These are phyloP conservation scores for Rubroboletus pulcherrimus DNA, from an alignment of 768 basidiomycete species.

Conservation along the genomic window DNA sequence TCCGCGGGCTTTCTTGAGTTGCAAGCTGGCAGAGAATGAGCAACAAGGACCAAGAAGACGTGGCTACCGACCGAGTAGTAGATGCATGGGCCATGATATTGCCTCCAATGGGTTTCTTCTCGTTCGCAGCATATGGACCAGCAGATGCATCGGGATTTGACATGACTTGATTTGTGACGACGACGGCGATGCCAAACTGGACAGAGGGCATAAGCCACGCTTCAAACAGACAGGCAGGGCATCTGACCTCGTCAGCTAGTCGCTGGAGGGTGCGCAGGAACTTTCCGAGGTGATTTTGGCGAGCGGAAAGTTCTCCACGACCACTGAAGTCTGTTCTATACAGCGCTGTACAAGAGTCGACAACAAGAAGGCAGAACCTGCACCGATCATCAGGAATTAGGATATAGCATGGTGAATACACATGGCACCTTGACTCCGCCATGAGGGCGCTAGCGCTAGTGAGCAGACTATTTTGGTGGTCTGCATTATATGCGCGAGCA, in stretches of 20 bases:
- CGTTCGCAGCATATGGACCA: conserved; percentile 81
- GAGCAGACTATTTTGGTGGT: conserved; percentile 89
- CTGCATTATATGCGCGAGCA: conserved; percentile 97
- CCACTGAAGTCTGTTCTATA: conserved; percentile 96
- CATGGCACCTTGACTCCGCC: conserved; percentile 87
- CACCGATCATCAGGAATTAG: conserved; percentile 6
- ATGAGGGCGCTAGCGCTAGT: conserved; percentile 96
- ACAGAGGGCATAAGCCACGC: conserved; percentile 6
- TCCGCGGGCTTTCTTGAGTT: conserved; percentile 89
- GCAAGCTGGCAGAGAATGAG: conserved; percentile 49
- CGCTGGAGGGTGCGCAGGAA: conserved; percentile 91
- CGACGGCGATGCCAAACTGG: conserved; percentile 96
- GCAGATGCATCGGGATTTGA: conserved; percentile 96
- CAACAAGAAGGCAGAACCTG: conserved; percentile 94
- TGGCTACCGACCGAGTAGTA: conserved; percentile 72
- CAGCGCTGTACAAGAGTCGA: conserved; percentile 93
- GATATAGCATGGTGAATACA: conserved; percentile 19
- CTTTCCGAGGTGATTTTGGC: conserved; percentile 94
- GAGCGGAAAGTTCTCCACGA: conserved; percentile 89
- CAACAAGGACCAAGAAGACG: background rate
- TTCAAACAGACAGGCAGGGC: background rate
- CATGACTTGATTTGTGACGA: conserved; percentile 98
- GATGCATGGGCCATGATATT: conserved; percentile 99
- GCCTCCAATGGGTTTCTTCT: conserved; percentile 98
- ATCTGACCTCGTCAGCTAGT: conserved; percentile 88